These are phyloP conservation scores for Artemisia argyi DNA, from an alignment of 129 eudicot species.

Conservation along the genomic window DNA sequence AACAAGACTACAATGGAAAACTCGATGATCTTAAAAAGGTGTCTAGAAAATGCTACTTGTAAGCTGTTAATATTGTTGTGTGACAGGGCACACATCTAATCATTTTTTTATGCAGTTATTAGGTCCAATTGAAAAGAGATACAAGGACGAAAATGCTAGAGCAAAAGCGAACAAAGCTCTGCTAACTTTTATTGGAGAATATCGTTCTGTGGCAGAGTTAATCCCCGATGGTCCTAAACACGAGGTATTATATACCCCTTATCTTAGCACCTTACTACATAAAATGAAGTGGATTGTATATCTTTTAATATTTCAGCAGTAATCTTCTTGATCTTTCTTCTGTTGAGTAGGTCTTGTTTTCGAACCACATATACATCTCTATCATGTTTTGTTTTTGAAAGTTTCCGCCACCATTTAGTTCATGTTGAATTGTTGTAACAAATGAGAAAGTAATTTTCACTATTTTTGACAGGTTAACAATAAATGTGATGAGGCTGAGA, in stretches of 20 bases:
- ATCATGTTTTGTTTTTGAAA: not conserved
- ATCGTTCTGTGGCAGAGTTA: conserved; percentile 47
- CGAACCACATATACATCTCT: not conserved
- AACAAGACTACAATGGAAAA: conserved; percentile 57
- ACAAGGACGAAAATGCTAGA: conserved; percentile 65
- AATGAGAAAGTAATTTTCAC: not conserved
- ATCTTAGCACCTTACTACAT: not conserved
- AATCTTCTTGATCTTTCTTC: too few relatives aligned
- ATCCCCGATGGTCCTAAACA: conserved; percentile 48
- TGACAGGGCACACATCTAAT: conserved; percentile 10
- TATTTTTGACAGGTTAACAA: conserved; percentile 44
- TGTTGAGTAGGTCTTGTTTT: not conserved
- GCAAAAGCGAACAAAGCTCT: conserved; percentile 48
- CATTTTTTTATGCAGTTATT: conserved; percentile 46
- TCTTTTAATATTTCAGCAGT: too few relatives aligned
- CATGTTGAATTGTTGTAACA: not conserved
- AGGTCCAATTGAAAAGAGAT: conserved; percentile 66
- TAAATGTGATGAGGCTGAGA: conserved; percentile 56
- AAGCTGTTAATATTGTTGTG: not conserved
- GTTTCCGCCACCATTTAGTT: too few relatives aligned
- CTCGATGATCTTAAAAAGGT: conserved; percentile 65
- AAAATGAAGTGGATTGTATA: not conserved
- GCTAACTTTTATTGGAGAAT: conserved; percentile 45
- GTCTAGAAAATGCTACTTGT: not conserved
- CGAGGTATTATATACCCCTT: conserved; percentile 40